Evolutionary conservation across 2,329 filamentous ascomycete genomes (phyloP).

Genomic region (Thelonectria rubi): DNA sequence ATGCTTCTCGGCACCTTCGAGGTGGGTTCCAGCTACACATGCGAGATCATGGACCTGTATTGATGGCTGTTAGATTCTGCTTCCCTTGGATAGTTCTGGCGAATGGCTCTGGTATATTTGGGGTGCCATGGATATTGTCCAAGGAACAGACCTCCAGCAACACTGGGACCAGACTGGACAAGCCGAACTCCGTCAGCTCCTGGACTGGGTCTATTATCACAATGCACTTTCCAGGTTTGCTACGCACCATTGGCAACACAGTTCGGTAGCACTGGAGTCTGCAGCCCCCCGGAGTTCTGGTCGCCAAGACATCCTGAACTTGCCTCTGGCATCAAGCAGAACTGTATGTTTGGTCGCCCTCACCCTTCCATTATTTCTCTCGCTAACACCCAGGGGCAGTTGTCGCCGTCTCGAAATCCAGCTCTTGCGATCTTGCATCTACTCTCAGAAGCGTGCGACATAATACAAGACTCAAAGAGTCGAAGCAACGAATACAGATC

Average conservation of each 20-base stretch:
- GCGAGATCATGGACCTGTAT: background rate
- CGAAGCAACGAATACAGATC: too few species aligned
- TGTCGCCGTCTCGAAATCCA: background rate
- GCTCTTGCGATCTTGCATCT: conserved; percentile 27
- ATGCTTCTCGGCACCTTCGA: conserved; percentile 36
- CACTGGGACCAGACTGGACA: background rate
- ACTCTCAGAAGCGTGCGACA: conserved; percentile 27
- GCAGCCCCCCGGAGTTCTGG: background rate
- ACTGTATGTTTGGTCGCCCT: background rate
- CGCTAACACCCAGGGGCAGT: background rate
- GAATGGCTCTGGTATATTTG: conserved; percentile 32
- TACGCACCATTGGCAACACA: conserved; percentile 27
- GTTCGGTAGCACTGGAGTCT: background rate
- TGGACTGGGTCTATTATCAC: conserved; percentile 38
- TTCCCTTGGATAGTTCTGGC: conserved; percentile 27
- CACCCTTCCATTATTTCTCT: background rate
- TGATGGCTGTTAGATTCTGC: conserved; percentile 25
- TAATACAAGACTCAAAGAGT: conserved; percentile 1
- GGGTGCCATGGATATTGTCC: conserved; percentile 30
- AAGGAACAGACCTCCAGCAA: conserved; percentile 12
- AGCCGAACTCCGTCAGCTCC: conserved; percentile 14
- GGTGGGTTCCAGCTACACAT: conserved; percentile 10
- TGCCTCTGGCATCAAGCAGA: conserved; percentile 2
- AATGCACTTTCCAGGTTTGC: conserved; percentile 31
- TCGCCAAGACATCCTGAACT: background rate